These are phyloP conservation scores for Hypomyces rosellus DNA, from an alignment of 2,329 filamentous ascomycete genomes.

Conservation along the genomic window DNA sequence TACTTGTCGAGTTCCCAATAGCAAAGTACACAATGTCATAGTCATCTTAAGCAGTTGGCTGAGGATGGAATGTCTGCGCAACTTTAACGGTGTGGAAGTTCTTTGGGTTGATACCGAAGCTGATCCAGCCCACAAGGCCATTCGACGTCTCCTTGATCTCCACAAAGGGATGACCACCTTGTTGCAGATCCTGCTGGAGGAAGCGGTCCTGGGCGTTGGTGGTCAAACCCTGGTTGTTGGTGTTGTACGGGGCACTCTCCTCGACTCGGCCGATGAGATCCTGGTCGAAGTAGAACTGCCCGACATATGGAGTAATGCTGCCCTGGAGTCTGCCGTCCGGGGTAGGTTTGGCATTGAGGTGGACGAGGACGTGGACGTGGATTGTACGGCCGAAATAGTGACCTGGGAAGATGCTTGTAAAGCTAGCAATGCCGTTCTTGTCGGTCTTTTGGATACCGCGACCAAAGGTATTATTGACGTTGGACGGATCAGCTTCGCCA, in stretches of 20 bases:
- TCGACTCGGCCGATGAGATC: background rate
- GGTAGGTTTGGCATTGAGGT: background rate
- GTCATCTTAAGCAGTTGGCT: no score
- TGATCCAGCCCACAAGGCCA: background rate
- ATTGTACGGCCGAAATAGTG: slow-evolving; percentile 35
- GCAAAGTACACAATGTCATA: no score
- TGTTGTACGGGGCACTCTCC: background rate
- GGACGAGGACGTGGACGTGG: slow-evolving; percentile 34
- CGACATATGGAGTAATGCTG: background rate
- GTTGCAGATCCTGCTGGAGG: background rate
- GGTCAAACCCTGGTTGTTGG: background rate
- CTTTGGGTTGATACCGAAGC: background rate
- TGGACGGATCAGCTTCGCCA: slow-evolving; percentile 16
- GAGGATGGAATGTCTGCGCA: background rate
- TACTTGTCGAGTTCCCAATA: no score
- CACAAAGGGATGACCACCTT: background rate
- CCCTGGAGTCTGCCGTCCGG: background rate
- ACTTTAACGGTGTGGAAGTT: background rate
- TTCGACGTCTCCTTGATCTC: background rate
- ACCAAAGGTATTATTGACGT: slow-evolving; percentile 29
- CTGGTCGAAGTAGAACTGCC: slow-evolving; percentile 5
- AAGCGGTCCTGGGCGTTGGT: background rate
- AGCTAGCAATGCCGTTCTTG: slow-evolving; percentile 33
- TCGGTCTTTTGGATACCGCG: slow-evolving; percentile 36
- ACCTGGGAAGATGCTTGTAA: slow-evolving; percentile 38